Evolutionary conservation across 1,284 basidiomycete genomes (phyloP), one percentile per base, ranked within the genome.

Genomic region (Moniliophthora roreri): DNA sequence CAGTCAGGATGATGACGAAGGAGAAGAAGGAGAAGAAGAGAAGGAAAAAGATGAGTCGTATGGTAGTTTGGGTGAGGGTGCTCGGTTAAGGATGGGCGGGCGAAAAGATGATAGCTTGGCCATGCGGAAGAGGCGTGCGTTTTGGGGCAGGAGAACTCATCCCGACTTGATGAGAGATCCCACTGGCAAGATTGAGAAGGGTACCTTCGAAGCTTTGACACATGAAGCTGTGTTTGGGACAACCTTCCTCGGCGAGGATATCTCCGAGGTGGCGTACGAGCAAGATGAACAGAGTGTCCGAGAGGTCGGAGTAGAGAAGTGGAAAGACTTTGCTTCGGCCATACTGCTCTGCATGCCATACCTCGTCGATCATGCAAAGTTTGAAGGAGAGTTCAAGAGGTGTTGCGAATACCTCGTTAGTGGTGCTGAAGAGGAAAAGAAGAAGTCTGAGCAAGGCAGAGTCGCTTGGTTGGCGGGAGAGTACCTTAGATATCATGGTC

Each of bases 201-300:
- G 89, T 2, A 83, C 82, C 0, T 78, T 85, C 39, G 90, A 92
- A 63, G 88, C 90, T 1, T 74, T 93, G 9, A 72, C 87, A 0
- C 91, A 93, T 62, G 91, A 93, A 68, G 71, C 82, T 5, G 82
- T 90, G 10, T 92, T 93, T 63, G 84, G 79, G n/a, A 89, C 87
- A 0, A 84, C 81, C 2, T 88, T 87, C 63, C 52, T 67, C 42
- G 42, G 34, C 26, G 50, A 47, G 21, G 42, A 50, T 51, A 34
- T 48, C 37, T 37, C 44, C 36, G 52, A 42, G 28, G 55, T 57
- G n/a, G n/a, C n/a, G n/a, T n/a, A n/a, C 16, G 51, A 52, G 48
- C 52, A 42, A 40, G 50, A 41, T 24, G 54, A 56, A 20, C 35
- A 50, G 16, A 35, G 40, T 23, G 63, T 63, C 3, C 60, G 58